phyloP scores from a whole-genome alignment of 768 basidiomycete species.

The Rhodosporidiobolus odoratus region DNA sequence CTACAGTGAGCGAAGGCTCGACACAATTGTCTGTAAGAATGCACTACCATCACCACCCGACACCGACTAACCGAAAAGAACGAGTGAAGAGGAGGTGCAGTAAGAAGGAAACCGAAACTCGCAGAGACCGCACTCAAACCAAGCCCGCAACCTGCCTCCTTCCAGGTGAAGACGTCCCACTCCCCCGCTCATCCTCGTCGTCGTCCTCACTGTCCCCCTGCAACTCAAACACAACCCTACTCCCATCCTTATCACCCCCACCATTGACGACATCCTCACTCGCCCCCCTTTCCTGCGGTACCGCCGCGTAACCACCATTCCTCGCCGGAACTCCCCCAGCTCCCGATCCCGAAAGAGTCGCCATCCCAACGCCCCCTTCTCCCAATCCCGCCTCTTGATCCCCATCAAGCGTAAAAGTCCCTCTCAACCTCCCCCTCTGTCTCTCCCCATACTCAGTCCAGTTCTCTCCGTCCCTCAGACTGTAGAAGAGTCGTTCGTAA shows the following conservation, averaged over 20 bases:
- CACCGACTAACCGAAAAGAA: no score
- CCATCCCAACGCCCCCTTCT: neutral
- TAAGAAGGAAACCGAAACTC: no score
- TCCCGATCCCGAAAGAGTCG: neutral
- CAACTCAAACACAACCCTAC: neutral
- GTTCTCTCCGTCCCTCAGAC: constrained; percentile 26
- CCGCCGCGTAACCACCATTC: neutral
- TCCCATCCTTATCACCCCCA: neutral
- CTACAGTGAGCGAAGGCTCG: no score
- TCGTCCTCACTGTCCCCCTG: neutral
- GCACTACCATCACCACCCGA: no score
- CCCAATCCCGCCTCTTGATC: neutral
- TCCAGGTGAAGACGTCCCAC: no score
- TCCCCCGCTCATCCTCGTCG: no score
- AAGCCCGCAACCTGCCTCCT: no score
- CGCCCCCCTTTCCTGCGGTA: neutral
- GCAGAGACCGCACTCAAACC: no score
- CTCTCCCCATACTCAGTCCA: constrained; percentile 18
- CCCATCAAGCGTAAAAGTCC: neutral
- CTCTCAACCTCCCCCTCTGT: neutral
- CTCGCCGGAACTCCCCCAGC: neutral
- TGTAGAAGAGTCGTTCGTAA: constrained; percentile 18
- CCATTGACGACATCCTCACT: neutral
- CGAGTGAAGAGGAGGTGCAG: no score
- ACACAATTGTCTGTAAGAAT: no score